These are phyloP conservation scores for Nicotiana paniculata DNA, from an alignment of 257 asterid genomes.

Conservation along the genomic window DNA sequence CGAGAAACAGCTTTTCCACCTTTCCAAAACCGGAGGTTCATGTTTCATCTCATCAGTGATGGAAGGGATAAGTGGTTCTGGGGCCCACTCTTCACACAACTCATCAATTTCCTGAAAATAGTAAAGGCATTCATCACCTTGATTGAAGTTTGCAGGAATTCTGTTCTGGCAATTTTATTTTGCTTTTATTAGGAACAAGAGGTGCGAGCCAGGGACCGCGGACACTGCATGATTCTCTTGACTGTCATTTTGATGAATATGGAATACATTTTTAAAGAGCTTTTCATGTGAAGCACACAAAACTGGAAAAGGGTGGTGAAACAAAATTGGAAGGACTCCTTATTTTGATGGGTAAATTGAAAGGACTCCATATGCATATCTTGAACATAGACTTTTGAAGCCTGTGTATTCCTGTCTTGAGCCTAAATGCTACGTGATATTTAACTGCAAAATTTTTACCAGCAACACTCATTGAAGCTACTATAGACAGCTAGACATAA, in stretches of 20 bases:
- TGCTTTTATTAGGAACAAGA: background rate
- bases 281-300: background rate
- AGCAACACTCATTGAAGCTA: background rate
- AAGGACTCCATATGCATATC: background rate
- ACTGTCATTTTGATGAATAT: background rate
- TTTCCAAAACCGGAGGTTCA: conserved; percentile 80
- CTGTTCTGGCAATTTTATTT: background rate
- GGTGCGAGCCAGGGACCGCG: background rate
- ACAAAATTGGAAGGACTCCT: background rate
- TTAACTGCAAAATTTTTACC: background rate
- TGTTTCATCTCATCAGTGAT: conserved; percentile 56
- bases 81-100: conserved; percentile 88
- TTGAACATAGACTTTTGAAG: background rate
- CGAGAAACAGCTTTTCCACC: conserved; percentile 34
- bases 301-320: background rate
- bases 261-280: background rate
- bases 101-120: conserved; percentile 86
- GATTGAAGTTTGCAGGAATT: background rate
- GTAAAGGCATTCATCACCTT: conserved; percentile 13
- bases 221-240: background rate
- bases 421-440: background rate
- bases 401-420: background rate
- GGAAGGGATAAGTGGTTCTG: conserved; percentile 76
- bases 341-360: background rate
- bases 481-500: background rate